phyloP scores from a whole-genome alignment of 176 grass and related monocot species.

The Aegilops longissima region DNA sequence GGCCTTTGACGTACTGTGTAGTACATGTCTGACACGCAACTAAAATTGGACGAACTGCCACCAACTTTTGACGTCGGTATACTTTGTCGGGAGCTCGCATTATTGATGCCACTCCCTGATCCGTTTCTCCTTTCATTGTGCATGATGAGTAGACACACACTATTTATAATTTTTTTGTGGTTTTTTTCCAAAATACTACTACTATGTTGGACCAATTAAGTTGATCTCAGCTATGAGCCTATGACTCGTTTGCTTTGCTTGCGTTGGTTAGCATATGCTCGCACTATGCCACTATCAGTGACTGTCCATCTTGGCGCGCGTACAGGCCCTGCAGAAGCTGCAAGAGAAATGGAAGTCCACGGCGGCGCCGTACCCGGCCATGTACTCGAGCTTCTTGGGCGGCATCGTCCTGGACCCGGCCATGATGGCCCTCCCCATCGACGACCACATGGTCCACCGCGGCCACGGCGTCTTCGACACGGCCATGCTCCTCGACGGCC shows the following conservation, averaged over 20 bases:
- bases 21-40: not conserved
- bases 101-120: not conserved
- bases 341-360: conserved; percentile 41
- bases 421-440: conserved; percentile 70
- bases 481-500: conserved; percentile 79
- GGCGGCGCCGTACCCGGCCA: conserved; percentile 43
- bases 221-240: not conserved
- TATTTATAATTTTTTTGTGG: not conserved
- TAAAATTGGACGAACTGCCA: not conserved
- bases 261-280: not conserved
- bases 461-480: conserved; percentile 97
- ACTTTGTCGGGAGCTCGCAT: not conserved
- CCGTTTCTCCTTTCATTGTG: not conserved
- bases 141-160: not conserved
- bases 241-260: not conserved
- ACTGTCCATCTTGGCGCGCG: not conserved
- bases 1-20: not conserved
- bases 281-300: too few relatives aligned
- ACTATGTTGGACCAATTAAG: not conserved
- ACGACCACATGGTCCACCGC: conserved; percentile 95
- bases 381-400: conserved; percentile 82
- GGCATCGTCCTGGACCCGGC: conserved; percentile 74
- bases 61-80: not conserved
- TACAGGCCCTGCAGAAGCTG: conserved; percentile 60
- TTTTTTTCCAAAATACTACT: not conserved